Base-by-base conservation (phyloP, 345 rosid genomes). In the Diplotaxis tenuifolia region DNA sequence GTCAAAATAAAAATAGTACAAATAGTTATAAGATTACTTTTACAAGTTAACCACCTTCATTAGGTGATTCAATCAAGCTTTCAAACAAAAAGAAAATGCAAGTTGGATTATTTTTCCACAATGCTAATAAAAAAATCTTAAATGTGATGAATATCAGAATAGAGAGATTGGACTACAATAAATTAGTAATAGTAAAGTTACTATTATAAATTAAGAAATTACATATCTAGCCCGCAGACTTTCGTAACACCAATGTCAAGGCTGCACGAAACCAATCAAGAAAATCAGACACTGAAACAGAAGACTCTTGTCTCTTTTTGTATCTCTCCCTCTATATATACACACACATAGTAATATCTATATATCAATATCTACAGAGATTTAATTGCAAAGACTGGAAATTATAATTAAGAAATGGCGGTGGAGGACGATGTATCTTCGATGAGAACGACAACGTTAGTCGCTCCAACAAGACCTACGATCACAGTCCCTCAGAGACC, bases 401-500 rank as follows among this genome's bases (percentile, higher is more conserved):
- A 4, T 23, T 57, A n/a, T n/a, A 0, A 23, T 1, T 56, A 1
- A 42, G 38, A 64, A 61, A 89, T 89, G 96, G 91, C 85, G 5
- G 40, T 69, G 2, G 84, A 67, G 54, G 88, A 81, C 23, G 84
- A 79, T 28, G 81, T 65, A 20, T 40, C 77, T 29, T 31, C 80
- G 10, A 72, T 77, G 58, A 71, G 77, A 28, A 71, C 74, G 18
- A 71, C 73, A n/a, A 58, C 73, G 23, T 65, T 59, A 28, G 75
- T 78, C 75, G 78, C 81, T 15, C 81, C 83, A 0, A 40, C 86
- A 22, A 85, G 86, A 34, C 97, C 97, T 0, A 83, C 96, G 27
- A 87, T 90, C 67, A 82, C 86, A 23, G 81, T 90, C 19, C 99
- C 99, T 14, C 86, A 89, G 19, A 77, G 92, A 40, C 86, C 88